Conservation (phyloP, 176 grass and related monocot genomes). For the Typha latifolia region DNA sequence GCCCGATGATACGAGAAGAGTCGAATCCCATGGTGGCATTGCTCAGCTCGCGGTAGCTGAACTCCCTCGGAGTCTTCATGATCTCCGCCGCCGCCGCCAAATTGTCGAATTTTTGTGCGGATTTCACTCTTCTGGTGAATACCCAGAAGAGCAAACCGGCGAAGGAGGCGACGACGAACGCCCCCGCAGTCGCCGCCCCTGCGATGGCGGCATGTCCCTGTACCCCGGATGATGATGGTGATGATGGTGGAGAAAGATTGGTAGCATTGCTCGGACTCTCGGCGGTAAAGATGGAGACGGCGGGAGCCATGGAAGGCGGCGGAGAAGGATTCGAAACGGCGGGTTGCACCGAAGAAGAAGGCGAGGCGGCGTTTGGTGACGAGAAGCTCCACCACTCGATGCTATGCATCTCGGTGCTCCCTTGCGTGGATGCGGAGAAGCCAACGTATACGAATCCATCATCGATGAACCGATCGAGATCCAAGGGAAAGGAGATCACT, state of each 20-base stretch:
- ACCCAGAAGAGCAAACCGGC: conserved; percentile 67
- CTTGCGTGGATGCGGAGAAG: conserved; percentile 80
- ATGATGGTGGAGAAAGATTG: not conserved
- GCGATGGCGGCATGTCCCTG: conserved; percentile 55
- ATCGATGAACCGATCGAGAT: conserved; percentile 31
- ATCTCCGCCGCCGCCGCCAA: conserved; percentile 53
- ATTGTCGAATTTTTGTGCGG: conserved; percentile 31
- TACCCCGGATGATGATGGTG: conserved; percentile 14
- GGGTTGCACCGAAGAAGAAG: conserved; percentile 2
- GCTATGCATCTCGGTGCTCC: conserved; percentile 86
- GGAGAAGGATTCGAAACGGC: conserved; percentile 7
- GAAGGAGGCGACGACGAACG: conserved; percentile 48
- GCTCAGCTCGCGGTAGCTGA: conserved; percentile 79
- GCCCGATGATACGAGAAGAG: conserved; percentile 71
- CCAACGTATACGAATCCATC: conserved; percentile 55
- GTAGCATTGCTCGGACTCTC: conserved; percentile 23
- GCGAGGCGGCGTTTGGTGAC: not conserved
- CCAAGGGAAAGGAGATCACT: conserved; percentile 39
- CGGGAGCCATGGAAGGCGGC: conserved; percentile 19
- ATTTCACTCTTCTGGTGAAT: conserved; percentile 26
- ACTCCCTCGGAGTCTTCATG: conserved; percentile 55
- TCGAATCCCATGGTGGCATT: conserved; percentile 52
- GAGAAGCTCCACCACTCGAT: conserved; percentile 97
- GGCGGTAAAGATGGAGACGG: conserved; percentile 18
- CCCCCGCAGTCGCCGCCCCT: conserved; percentile 64